Conservation (phyloP, 495 filamentous ascomycete species). For the Tetracladium setigerum region DNA sequence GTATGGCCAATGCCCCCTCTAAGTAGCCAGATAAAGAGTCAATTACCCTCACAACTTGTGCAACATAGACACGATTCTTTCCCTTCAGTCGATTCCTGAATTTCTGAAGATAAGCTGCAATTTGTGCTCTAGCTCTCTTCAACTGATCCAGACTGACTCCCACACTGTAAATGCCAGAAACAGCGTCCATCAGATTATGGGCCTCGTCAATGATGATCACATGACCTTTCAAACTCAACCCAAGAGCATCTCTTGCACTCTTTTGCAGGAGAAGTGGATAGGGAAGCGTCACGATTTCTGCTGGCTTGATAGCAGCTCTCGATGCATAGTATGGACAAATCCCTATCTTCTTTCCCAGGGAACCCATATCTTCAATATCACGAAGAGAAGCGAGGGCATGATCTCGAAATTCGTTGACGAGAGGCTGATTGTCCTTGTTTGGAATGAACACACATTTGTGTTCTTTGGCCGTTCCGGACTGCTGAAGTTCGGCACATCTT, state of each 20-base stretch:
- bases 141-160: constrained; percentile 67
- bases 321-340: constrained; percentile 97
- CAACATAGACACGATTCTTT: constrained; percentile 86
- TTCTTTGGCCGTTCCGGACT: constrained; percentile 56
- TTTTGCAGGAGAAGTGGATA: constrained; percentile 88
- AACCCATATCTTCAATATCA: constrained; percentile 87
- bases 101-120: constrained; percentile 75
- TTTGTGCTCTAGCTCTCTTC: constrained; percentile 58
- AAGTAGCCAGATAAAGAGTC: constrained; percentile 67
- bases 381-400: constrained; percentile 75
- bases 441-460: constrained; percentile 75
- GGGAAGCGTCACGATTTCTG: constrained; percentile 90
- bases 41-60: constrained; percentile 74
- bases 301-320: constrained; percentile 68
- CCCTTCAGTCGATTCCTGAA: constrained; percentile 86
- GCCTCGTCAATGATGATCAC: constrained; percentile 94
- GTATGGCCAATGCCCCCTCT: constrained; percentile 33
- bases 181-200: constrained; percentile 95
- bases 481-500: constrained; percentile 85
- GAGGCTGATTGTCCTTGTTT: constrained; percentile 60
- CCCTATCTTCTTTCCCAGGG: constrained; percentile 66
- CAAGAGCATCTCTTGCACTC: constrained; percentile 80
- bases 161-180: constrained; percentile 78
- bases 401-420: constrained; percentile 80
- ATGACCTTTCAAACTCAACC: constrained; percentile 77